Base-by-base conservation (phyloP, 169 alveolate genomes). In the Plasmodium gonderi region DNA sequence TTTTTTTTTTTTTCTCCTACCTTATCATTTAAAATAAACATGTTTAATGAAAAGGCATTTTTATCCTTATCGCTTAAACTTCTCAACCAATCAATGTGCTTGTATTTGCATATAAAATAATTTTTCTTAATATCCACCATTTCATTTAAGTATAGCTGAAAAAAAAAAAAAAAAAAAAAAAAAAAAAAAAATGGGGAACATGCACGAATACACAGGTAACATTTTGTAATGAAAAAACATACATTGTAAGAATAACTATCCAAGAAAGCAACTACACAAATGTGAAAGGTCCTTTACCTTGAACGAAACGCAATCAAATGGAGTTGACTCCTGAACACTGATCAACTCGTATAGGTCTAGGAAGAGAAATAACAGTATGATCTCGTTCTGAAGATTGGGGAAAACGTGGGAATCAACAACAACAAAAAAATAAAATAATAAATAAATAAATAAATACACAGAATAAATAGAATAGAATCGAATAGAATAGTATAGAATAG, bases 91-190 rank as follows among this genome's bases (percentile, higher is more conserved):
- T 85, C 79, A 7, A 85, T 60, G 38, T 85, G 92, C 49, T 85
- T 85, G 49, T 85, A 85, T 40, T 85, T 85, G 51, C 85, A 85
- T 64, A 85, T 75, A 65, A 85, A 85, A 64, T 85, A 85, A 47
- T 74, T 85, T 14, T 72, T 72, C 40, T 75, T 85, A 9, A 85
- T 85, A 67, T 38, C 67, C 47, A 74, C 78, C 33, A 85, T 12
- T 40, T 85, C 92, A 23, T 85, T 82, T 45, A 85, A 33, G 38
- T 68, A 54, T 44, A 60, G 36, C 87, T 82, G 29, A 36, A 3
- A 3, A 8, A 31, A 11, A 31, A 31, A 36, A 0, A 36, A 67
- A 3, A 0, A 67, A 4, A 67, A 38, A 38, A 20, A 38, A 68
- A 38, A 29, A 12, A 26, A 0, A 20, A 6, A 7, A 17, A 4